A percentile compares a stretch with the other conserved stretches of the same genome.
Evolutionary conservation across 2,329 filamentous ascomycete genomes (phyloP).

Genomic region (Neonectria coccinea): DNA sequence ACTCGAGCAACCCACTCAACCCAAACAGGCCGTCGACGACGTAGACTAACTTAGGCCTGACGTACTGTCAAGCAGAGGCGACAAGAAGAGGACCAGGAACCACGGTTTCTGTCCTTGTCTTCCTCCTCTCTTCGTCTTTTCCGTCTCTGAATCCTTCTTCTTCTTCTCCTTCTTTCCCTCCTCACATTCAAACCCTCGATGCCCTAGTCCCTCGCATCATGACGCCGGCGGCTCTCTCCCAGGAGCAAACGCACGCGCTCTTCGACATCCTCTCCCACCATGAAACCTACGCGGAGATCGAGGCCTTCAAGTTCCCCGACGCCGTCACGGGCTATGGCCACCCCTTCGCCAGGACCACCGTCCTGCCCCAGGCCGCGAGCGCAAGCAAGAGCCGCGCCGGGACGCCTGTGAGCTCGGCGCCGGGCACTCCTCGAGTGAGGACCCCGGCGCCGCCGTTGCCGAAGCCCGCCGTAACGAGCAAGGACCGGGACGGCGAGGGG

Average conservation of each 20-base stretch:
- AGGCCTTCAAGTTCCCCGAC: constrained; percentile 74
- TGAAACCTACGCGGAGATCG: constrained; percentile 75
- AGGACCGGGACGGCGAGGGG: not conserved
- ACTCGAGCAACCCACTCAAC: not conserved
- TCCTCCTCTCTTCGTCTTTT: not conserved
- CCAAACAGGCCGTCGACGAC: not conserved
- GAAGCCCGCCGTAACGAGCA: constrained; percentile 3
- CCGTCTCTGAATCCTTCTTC: not conserved
- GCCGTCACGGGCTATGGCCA: constrained; percentile 76
- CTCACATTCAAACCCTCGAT: constrained; percentile 18
- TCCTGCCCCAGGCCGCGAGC: constrained; percentile 25
- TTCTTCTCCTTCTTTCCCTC: not conserved
- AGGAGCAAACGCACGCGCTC: constrained; percentile 63
- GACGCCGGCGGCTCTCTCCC: constrained; percentile 44
- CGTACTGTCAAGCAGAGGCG: not conserved
- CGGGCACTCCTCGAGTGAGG: constrained; percentile 46
- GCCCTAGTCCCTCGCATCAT: constrained; percentile 35
- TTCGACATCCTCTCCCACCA: constrained; percentile 71
- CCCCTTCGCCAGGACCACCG: constrained; percentile 65
- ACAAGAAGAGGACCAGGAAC: not conserved
- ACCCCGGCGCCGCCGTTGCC: constrained; percentile 40
- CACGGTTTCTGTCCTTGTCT: not conserved
- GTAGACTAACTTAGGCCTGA: not conserved
- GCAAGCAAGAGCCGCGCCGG: constrained; percentile 33
- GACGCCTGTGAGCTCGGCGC: constrained; percentile 41